These are phyloP conservation scores for Epichloe sp. DNA, from an alignment of 2,329 filamentous ascomycete genomes.

Conservation along the genomic window DNA sequence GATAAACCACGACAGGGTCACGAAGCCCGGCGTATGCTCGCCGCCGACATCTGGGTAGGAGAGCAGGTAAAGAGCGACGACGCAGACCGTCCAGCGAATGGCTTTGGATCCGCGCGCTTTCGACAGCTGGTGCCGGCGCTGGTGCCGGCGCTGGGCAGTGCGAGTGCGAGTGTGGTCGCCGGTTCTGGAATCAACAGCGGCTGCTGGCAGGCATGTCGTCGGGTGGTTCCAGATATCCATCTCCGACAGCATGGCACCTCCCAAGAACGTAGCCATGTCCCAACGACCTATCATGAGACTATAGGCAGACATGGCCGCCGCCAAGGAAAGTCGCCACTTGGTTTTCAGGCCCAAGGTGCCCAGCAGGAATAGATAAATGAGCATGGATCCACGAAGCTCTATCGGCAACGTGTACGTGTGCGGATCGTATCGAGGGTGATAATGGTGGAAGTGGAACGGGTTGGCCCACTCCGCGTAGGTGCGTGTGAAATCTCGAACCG, in stretches of 20 bases:
- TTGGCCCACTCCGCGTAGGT: constrained; percentile 27
- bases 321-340: constrained; percentile 20
- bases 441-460: constrained; percentile 26
- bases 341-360: constrained; percentile 24
- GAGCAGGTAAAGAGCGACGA: constrained; percentile 24
- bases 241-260: constrained; percentile 24
- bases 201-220: neutral
- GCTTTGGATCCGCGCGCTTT: neutral
- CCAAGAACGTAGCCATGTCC: constrained; percentile 28
- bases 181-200: neutral
- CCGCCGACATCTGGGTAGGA: constrained; percentile 26
- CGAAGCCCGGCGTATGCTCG: constrained; percentile 25
- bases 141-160: neutral
- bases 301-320: constrained; percentile 18
- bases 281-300: constrained; percentile 22
- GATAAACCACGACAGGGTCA: constrained; percentile 18
- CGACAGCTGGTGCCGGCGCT: neutral
- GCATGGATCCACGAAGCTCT: constrained; percentile 27
- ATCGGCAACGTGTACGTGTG: constrained; percentile 30
- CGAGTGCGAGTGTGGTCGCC: neutral
- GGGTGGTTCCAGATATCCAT: constrained; percentile 16
- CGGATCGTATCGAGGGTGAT: constrained; percentile 27
- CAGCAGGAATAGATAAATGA: constrained; percentile 26
- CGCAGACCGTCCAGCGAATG: constrained; percentile 15
- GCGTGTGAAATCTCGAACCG: constrained; percentile 24